Evolutionary conservation across 148 eudicot genomes (phyloP), one percentile per base, ranked within the genome.

Genomic region (Vaccinium macrocarpon): DNA sequence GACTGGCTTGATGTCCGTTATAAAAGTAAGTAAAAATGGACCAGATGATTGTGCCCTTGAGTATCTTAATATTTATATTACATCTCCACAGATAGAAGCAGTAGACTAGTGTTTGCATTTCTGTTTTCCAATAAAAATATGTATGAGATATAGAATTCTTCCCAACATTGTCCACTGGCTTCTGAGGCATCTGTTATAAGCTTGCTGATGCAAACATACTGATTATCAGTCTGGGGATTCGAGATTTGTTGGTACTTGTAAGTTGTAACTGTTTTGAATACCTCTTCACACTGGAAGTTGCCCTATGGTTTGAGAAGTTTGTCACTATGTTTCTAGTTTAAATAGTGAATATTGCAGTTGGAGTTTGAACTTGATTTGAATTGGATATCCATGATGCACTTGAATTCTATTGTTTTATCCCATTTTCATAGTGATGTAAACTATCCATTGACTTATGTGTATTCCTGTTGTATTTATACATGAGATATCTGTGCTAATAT

Each of bases 1-100:
- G 90, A 97, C 99, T 59, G 99, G 99, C 38, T 91, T 97, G 84
- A 97, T 95, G 98, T 95, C 99, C 83, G 98, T 97, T 49, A 97
- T 97, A 87, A 97, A 97, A 98, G 99, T 95, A 94, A 76, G 21
- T 74, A 73, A 32, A 51, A 50, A 13, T 64, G 35, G 59, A 25
- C 59, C 55, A 29, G 64, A 75, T 75, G 52, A 80, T 38, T 84
- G 53, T 57, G 61, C 52, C 19, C 32, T 76, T 62, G 82, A 51
- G 72, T 35, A 66, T 66, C 64, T 78, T 21, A 68, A 8, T 16
- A 21, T 56, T 12, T 70, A n/a, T 38, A 35, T 79, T 27, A 84
- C 8, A 32, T 29, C 16, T 5, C 53, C 57, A 23, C 38, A 66
- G 79, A 6, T 68, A 59, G 78, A 68, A 79, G 82, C 82, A 78